Evolutionary conservation across 352 stramenopile genomes (phyloP).

Genomic region (Phytophthora cajani): DNA sequence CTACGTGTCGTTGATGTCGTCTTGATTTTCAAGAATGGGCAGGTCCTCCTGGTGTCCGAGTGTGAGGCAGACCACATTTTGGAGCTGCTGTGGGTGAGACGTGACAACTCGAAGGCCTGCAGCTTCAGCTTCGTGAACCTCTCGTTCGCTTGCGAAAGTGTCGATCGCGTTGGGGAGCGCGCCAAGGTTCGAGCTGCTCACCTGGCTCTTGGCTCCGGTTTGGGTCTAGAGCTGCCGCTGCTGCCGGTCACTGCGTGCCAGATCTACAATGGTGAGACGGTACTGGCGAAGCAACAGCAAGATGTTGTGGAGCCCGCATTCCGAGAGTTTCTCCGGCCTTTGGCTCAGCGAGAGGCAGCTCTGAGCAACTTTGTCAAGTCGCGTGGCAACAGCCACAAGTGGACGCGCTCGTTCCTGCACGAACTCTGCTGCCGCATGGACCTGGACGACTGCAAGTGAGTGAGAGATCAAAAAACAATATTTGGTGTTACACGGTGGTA

Average conservation of each 20-base stretch:
- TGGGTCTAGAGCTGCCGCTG: constrained; percentile 13
- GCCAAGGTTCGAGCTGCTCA: constrained; percentile 12
- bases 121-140: constrained; percentile 41
- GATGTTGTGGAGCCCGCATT: constrained; percentile 13
- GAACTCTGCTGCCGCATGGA: constrained; percentile 50
- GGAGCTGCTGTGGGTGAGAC: constrained; percentile 34
- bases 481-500: too few species aligned
- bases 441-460: constrained; percentile 32
- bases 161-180: constrained; percentile 4
- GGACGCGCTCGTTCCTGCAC: constrained; percentile 49
- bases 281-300: constrained; percentile 28
- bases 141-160: constrained; percentile 23
- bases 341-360: constrained; percentile 25
- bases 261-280: constrained; percentile 48
- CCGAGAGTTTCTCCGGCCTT: constrained; percentile 24
- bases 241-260: constrained; percentile 22
- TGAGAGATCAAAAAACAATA: too few species aligned
- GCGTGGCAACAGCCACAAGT: constrained; percentile 40
- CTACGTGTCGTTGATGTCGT: constrained; percentile 45
- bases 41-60: constrained; percentile 31
- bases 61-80: constrained; percentile 37
- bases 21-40: constrained; percentile 48
- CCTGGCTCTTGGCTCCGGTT: constrained; percentile 10
- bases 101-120: neutral
- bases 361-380: constrained; percentile 42